Evolutionary conservation across 306 rosid genomes (phyloP).

Genomic region (Cicer cuneatum): DNA sequence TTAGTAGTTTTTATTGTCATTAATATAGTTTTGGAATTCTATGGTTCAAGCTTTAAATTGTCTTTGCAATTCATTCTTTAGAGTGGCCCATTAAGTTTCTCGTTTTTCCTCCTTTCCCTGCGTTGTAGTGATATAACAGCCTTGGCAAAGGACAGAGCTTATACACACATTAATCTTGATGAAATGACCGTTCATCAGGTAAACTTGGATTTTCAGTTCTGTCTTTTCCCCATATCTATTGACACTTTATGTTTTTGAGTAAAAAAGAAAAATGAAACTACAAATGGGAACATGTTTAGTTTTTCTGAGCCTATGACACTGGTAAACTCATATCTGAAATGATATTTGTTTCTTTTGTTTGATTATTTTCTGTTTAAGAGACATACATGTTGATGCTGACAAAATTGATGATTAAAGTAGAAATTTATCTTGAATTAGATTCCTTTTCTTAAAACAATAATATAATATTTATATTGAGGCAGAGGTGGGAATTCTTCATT

Average conservation of each 20-base stretch:
- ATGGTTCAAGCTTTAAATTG: constrained; percentile 32
- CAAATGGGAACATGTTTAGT: constrained; percentile 6
- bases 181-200: constrained; percentile 98
- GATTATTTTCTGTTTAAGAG: constrained; percentile 2
- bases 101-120: constrained; percentile 34
- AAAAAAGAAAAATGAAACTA: neutral
- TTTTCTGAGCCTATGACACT: constrained; percentile 29
- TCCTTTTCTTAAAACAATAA: constrained; percentile 4
- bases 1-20: constrained; percentile 54
- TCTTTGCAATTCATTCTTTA: constrained; percentile 34
- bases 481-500: neutral
- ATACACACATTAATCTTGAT: constrained; percentile 86
- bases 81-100: constrained; percentile 31
- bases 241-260: constrained; percentile 19
- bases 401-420: neutral
- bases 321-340: neutral
- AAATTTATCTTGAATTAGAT: neutral
- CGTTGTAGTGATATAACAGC: constrained; percentile 92
- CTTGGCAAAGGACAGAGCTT: constrained; percentile 95
- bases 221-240: neutral
- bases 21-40: constrained; percentile 9
- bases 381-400: neutral
- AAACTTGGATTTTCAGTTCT: constrained; percentile 17
- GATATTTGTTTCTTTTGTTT: constrained; percentile 12
- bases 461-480: neutral